Base-by-base conservation (phyloP, 257 asterid species). In the Echites panduratus region DNA sequence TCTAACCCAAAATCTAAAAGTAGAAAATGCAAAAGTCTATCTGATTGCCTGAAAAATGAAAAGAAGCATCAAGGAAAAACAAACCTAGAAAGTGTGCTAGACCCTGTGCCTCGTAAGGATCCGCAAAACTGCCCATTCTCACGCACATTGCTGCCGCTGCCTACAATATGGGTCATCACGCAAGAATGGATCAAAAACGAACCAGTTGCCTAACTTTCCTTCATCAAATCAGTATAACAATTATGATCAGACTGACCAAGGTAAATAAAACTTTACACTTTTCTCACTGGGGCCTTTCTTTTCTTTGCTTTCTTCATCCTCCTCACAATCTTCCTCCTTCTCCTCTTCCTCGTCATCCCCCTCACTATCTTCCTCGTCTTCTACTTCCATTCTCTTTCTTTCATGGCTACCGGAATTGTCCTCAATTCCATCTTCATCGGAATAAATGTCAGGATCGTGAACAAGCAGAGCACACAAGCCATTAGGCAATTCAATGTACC, bases 111-210 rank as follows among this genome's bases (percentile, higher is more conserved):
- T 92, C 98, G 65, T 82, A 76, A 81, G 99, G 99, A 86, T 95
- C 99, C 70, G 85, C 73, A 77, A 95, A 90, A 82, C 99, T 95
- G 68, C 99, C 99, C 87, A 86, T 85, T 75, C 96, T 94, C 11
- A 95, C 99, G 71, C 92, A 92, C 89, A 92, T 76, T 78, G 99
- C 99, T 7, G 98, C 99, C 9, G 99, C 99, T n/a, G 96, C 98
- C 99, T 95, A 83, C 79, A 70, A 77, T 71, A 73, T 38, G 45
- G 76, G 77, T 78, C 11, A 61, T 44, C 64, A 48, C 38, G 32
- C 70, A 27, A 64, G 48, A 12, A 49, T 43, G 26, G 69, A 40
- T 27, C 9, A 22, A 68, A 73, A 47, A 41, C 38, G 43, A 62
- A n/a, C 16, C 40, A 75, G 9, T 48, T 9, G 2, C 11, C 41